Percentiles rank a stretch among this genome's conserved stretches.
Evolutionary conservation across 73 alveolate species (phyloP).

Genomic region (Uronychia setigera): DNA sequence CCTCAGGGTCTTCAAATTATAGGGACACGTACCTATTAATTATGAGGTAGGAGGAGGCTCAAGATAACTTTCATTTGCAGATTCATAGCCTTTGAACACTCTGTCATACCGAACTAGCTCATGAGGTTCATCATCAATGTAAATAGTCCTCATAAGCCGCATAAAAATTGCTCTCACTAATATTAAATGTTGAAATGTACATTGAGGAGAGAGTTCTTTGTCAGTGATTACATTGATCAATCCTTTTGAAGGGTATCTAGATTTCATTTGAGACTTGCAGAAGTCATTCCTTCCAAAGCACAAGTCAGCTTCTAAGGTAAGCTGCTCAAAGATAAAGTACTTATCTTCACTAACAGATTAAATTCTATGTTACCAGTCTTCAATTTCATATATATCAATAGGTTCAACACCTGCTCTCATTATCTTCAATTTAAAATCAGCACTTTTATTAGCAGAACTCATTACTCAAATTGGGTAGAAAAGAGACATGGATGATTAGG

Average conservation of each 20-base stretch:
- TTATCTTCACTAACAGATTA: not conserved
- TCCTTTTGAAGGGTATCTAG: not conserved
- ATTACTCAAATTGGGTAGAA: not conserved
- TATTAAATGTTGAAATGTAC: not conserved
- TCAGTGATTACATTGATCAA: not conserved
- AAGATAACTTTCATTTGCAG: not conserved
- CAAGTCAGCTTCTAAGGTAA: constrained; percentile 35
- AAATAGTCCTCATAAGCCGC: constrained; percentile 9
- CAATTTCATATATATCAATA: not conserved
- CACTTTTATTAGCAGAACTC: not conserved
- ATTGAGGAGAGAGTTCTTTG: not conserved
- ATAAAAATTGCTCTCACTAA: constrained; percentile 15
- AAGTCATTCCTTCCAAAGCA: constrained; percentile 22
- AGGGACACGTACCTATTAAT: not conserved
- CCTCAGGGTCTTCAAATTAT: not conserved
- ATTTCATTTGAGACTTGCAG: not conserved
- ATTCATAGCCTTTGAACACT: constrained; percentile 30
- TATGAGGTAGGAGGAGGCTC: not conserved
- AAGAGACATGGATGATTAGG: not conserved
- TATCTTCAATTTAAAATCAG: not conserved
- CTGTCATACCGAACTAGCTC: not conserved
- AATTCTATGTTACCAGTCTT: not conserved
- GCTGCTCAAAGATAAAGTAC: constrained; percentile 5
- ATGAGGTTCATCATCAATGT: constrained; percentile 34
- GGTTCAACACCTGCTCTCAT: not conserved